Evolutionary conservation across 192 early-diverging fungal genomes (phyloP).

Genomic region (Linnemannia exigua): DNA sequence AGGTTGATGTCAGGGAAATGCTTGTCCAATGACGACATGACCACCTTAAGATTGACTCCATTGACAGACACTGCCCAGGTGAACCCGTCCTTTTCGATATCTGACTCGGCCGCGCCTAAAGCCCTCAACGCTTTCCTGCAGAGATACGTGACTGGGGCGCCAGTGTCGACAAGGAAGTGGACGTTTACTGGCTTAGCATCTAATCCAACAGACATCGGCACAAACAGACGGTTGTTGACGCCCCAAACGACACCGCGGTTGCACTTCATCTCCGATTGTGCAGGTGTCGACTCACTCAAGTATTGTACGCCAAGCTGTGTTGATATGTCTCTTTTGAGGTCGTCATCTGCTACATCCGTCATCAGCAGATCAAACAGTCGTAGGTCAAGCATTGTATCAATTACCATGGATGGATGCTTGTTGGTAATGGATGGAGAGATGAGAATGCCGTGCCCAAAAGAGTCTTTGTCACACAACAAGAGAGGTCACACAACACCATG

Average conservation of each 20-base stretch:
- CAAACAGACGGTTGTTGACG: constrained; percentile 5
- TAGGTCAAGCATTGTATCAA: constrained; percentile 4
- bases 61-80: constrained; percentile 12
- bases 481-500: no score
- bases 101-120: constrained; percentile 8
- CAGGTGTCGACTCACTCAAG: constrained; percentile 10
- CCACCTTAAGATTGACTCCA: constrained; percentile 8
- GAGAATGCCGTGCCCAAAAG: constrained; percentile 6
- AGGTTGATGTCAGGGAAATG: constrained; percentile 9
- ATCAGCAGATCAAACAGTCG: constrained; percentile 10
- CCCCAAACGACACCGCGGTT: constrained; percentile 12
- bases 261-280: background rate
- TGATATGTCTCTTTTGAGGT: constrained; percentile 10
- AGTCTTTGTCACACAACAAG: constrained; percentile 1
- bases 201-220: constrained; percentile 6
- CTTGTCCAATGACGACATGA: constrained; percentile 16
- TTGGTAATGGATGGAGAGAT: constrained; percentile 13
- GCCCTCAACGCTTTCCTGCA: constrained; percentile 7
- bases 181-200: background rate
- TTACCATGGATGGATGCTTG: constrained; percentile 13
- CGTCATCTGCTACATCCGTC: constrained; percentile 8
- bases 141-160: constrained; percentile 6
- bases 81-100: constrained; percentile 1
- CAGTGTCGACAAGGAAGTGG: constrained; percentile 12
- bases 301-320: constrained; percentile 13